A percentile compares a stretch with the other conserved stretches of the same genome.
These are phyloP conservation scores for Xerocomus brunneocitrinus DNA, from an alignment of 768 basidiomycete species.

Conservation along the genomic window DNA sequence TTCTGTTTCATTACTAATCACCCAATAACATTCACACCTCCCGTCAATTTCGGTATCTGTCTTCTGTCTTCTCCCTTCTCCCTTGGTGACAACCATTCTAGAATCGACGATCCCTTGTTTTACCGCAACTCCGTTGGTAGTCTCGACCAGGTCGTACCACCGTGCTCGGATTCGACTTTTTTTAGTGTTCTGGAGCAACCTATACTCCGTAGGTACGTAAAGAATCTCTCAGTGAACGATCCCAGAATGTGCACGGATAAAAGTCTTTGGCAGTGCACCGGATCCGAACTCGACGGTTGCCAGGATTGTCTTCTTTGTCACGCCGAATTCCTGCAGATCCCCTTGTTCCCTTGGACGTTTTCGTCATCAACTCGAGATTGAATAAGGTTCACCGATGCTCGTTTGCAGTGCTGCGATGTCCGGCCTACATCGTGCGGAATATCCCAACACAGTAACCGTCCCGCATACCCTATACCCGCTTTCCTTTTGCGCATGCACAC, in stretches of 20 bases:
- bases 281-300: background rate
- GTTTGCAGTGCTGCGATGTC: background rate
- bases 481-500: background rate
- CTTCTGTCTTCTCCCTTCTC: too few species aligned
- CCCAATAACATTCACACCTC: too few species aligned
- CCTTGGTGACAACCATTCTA: too few species aligned
- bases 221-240: background rate
- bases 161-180: too few species aligned
- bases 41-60: too few species aligned
- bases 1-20: background rate
- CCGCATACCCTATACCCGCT: background rate
- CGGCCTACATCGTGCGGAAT: too few species aligned
- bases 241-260: background rate
- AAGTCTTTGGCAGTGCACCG: background rate
- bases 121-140: background rate
- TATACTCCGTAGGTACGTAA: background rate
- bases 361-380: too few species aligned
- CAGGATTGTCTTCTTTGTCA: background rate
- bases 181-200: background rate
- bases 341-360: background rate
- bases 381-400: too few species aligned
- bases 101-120: background rate
- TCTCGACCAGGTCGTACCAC: too few species aligned
- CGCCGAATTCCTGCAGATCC: background rate
- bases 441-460: background rate